phyloP scores from a whole-genome alignment of 768 basidiomycete species.

The Chalciporus piperatus region DNA sequence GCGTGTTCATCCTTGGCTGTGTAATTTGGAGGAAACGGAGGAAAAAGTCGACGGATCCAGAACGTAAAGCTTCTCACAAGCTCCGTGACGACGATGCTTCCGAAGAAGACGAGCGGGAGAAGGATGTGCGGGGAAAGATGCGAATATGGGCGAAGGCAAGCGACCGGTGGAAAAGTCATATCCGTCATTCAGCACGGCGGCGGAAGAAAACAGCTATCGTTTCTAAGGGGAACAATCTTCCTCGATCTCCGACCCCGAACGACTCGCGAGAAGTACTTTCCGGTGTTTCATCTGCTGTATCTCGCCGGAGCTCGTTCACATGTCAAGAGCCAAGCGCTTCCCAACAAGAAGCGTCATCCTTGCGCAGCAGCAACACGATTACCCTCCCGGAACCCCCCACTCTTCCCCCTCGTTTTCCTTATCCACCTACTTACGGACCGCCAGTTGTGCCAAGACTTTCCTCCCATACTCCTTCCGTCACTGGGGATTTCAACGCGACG shows the following conservation, averaged over 20 bases:
- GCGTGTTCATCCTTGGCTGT: constrained; percentile 57
- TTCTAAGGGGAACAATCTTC: constrained; percentile 6
- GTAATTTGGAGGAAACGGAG: constrained; percentile 54
- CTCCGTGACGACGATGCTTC: constrained; percentile 21
- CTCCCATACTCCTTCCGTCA: constrained; percentile 6
- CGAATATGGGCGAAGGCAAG: constrained; percentile 64
- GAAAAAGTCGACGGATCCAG: constrained; percentile 45
- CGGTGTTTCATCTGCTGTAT: constrained; percentile 12
- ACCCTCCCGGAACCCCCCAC: constrained; percentile 5
- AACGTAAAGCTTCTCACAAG: constrained; percentile 41
- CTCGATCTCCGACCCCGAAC: constrained; percentile 19
- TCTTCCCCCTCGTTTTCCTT: constrained; percentile 24
- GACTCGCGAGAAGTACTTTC: constrained; percentile 10
- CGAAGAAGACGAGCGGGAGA: constrained; percentile 37
- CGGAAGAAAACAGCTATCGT: constrained; percentile 35
- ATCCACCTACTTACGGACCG: constrained; percentile 47
- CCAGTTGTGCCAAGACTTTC: constrained; percentile 19
- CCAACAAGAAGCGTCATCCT: not conserved
- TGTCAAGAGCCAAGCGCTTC: constrained; percentile 8
- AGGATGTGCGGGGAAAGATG: constrained; percentile 48
- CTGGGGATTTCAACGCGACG: constrained; percentile 4
- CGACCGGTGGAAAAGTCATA: constrained; percentile 66
- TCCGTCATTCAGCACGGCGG: constrained; percentile 58
- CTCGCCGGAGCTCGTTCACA: constrained; percentile 29
- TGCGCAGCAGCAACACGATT: not conserved